Percentiles rank a stretch among this genome's conserved stretches.
Conservation (phyloP, 257 asterid genomes). For the Solanum sejunctum region DNA sequence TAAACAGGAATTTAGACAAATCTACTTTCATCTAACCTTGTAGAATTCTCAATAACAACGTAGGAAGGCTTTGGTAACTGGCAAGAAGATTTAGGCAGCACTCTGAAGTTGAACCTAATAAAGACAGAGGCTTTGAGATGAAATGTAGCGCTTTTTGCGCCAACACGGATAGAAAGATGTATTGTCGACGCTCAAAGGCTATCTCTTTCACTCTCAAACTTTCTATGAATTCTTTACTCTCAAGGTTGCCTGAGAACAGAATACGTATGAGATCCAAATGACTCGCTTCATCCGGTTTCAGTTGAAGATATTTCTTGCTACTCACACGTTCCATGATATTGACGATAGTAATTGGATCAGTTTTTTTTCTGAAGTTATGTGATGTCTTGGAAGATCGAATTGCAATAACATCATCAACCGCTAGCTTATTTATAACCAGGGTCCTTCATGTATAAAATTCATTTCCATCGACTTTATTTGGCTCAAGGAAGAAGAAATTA, state of each 20-base stretch:
- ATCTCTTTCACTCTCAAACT: neutral
- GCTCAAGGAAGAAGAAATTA: neutral
- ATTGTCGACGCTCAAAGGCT: constrained; percentile 6
- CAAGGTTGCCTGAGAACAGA: neutral
- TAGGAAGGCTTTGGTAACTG: constrained; percentile 17
- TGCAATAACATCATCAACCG: neutral
- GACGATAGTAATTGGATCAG: neutral
- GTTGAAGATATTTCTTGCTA: neutral
- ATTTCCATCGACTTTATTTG: neutral
- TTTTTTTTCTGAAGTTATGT: neutral
- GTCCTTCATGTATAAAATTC: neutral
- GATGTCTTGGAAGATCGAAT: neutral
- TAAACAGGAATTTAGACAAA: neutral
- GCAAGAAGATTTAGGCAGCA: constrained; percentile 45
- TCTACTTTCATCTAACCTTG: neutral
- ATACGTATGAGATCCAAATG: neutral
- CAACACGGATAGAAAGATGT: constrained; percentile 3
- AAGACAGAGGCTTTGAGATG: constrained; percentile 23
- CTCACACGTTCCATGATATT: neutral
- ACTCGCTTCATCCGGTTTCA: neutral
- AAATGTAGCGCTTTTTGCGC: constrained; percentile 2
- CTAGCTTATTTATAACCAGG: neutral
- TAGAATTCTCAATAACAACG: constrained; percentile 15
- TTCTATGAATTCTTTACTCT: constrained; percentile 5
- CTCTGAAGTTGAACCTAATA: constrained; percentile 31